Conservation (phyloP, 2,329 filamentous ascomycete species). For the Zymoseptoria brevis region DNA sequence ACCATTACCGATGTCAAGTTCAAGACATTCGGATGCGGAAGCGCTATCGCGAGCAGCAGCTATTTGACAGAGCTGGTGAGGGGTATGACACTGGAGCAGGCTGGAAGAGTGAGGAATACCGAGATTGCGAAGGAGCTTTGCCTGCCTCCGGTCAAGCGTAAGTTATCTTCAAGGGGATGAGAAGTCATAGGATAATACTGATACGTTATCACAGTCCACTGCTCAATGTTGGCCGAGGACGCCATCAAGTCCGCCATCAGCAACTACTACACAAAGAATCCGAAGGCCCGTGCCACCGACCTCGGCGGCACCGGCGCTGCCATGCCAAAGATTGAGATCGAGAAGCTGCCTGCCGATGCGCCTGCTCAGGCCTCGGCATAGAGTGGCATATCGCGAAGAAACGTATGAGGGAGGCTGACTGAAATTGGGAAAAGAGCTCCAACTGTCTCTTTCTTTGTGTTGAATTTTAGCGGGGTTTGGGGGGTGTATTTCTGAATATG, state of each 20-base stretch:
- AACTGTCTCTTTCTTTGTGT: background rate
- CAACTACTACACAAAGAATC: constrained; percentile 89
- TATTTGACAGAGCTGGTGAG: constrained; percentile 92
- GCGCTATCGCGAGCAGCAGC: constrained; percentile 86
- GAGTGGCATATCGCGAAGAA: background rate
- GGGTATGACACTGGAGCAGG: constrained; percentile 94
- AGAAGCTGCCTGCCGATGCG: constrained; percentile 39
- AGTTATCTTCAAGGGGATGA: constrained; percentile 32
- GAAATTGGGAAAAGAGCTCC: background rate
- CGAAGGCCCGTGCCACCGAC: constrained; percentile 63
- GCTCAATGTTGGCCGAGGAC: constrained; percentile 86
- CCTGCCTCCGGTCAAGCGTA: constrained; percentile 78
- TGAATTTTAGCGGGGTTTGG: background rate
- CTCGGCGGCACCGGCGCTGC: constrained; percentile 65
- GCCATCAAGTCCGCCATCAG: constrained; percentile 87
- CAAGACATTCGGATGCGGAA: constrained; percentile 95
- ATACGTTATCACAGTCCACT: constrained; percentile 55
- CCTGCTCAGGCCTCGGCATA: constrained; percentile 11
- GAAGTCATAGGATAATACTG: background rate
- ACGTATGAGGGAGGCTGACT: background rate
- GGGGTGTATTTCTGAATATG: background rate
- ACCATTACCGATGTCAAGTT: constrained; percentile 93
- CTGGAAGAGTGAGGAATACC: constrained; percentile 85
- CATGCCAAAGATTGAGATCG: constrained; percentile 58
- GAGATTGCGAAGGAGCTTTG: constrained; percentile 97